phyloP scores from a whole-genome alignment of 495 filamentous ascomycete genomes.

The Podospora comata region DNA sequence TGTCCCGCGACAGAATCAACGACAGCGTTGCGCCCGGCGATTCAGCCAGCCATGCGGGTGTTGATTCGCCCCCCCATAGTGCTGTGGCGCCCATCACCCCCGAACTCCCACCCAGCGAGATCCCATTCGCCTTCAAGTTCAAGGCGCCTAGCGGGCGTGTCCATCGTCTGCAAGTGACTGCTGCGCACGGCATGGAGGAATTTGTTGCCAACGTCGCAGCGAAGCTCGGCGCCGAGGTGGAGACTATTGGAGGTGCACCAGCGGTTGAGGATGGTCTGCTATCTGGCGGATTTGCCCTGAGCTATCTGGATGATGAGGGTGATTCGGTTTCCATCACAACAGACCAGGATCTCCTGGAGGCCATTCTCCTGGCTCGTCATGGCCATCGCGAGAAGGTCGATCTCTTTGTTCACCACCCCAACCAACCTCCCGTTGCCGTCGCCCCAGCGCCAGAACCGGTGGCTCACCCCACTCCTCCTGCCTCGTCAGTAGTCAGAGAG shows the following conservation, averaged over 20 bases:
- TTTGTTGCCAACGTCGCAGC: constrained; percentile 74
- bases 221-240: constrained; percentile 85
- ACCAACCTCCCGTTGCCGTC: constrained; percentile 71
- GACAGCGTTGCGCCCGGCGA: constrained; percentile 89
- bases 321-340: constrained; percentile 98
- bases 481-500: constrained; percentile 54
- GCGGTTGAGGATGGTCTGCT: constrained; percentile 73
- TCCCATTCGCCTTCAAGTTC: constrained; percentile 97
- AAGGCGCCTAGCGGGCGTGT: constrained; percentile 96
- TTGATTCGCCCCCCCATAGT: constrained; percentile 70
- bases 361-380: constrained; percentile 76
- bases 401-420: constrained; percentile 91
- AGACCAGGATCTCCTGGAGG: constrained; percentile 87
- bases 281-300: constrained; percentile 81
- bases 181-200: constrained; percentile 74
- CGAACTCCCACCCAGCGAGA: constrained; percentile 57
- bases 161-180: constrained; percentile 82
- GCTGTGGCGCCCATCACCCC: constrained; percentile 36
- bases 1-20: constrained; percentile 55
- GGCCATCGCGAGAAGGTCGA: constrained; percentile 87
- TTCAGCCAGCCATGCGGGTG: constrained; percentile 88
- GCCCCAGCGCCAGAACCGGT: constrained; percentile 56
- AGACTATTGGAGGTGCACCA: constrained; percentile 79
- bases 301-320: constrained; percentile 95
- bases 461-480: constrained; percentile 50